Evolutionary conservation across 2,329 filamentous ascomycete species (phyloP).

Genomic region (Tolypocladium pustulatum): DNA sequence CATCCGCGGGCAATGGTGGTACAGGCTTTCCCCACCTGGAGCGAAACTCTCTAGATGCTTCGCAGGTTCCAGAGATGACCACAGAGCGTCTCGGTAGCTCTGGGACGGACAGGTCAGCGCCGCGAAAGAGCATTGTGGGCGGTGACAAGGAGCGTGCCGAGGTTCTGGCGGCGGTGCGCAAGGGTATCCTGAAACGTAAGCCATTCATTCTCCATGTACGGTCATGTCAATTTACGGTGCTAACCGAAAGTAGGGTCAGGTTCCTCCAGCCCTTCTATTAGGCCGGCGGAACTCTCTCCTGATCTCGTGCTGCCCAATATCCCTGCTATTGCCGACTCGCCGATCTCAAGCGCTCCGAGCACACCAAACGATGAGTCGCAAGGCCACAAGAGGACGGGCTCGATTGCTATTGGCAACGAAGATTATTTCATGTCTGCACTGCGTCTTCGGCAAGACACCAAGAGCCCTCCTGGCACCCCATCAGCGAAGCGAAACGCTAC

Average conservation of each 20-base stretch:
- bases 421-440: slow-evolving; percentile 83
- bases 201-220: neutral
- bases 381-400: slow-evolving; percentile 55
- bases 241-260: slow-evolving; percentile 26
- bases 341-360: slow-evolving; percentile 75
- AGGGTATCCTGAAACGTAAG: slow-evolving; percentile 88
- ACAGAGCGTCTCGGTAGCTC: slow-evolving; percentile 45
- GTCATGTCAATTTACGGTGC: slow-evolving; percentile 1
- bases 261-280: slow-evolving; percentile 57
- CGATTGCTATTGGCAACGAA: slow-evolving; percentile 66
- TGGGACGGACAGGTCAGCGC: slow-evolving; percentile 48
- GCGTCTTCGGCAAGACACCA: slow-evolving; percentile 63
- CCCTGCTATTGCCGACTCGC: slow-evolving; percentile 61
- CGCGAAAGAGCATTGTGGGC: slow-evolving; percentile 81
- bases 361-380: slow-evolving; percentile 73
- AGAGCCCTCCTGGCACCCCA: slow-evolving; percentile 73
- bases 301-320: slow-evolving; percentile 50
- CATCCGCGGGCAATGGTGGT: slow-evolving; percentile 55
- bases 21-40: slow-evolving; percentile 81
- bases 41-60: slow-evolving; percentile 66
- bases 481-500: slow-evolving; percentile 52
- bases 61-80: slow-evolving; percentile 30
- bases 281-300: slow-evolving; percentile 45
- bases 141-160: slow-evolving; percentile 86
- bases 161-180: slow-evolving; percentile 82